A percentile compares a stretch with the other conserved stretches of the same genome.
Evolutionary conservation across 768 basidiomycete species (phyloP).

Genomic region (Leccinum subtestaceum): DNA sequence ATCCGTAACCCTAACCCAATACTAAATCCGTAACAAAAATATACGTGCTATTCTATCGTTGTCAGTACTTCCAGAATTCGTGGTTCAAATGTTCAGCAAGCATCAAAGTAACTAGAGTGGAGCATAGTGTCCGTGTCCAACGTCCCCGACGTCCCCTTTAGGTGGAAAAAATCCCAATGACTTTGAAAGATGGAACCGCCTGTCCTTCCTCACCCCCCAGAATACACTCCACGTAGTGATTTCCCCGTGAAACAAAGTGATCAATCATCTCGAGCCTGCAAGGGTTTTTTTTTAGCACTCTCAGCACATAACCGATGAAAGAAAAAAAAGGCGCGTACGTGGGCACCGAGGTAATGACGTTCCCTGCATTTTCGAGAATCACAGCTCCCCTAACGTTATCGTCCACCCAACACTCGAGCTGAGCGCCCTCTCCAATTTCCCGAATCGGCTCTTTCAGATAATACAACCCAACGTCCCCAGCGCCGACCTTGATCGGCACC

Average conservation of each 20-base stretch:
- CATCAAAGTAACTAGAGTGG: not conserved
- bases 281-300: conserved; percentile 9
- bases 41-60: not conserved
- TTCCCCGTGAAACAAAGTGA: conserved; percentile 76
- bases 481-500: conserved; percentile 79
- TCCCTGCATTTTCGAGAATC: conserved; percentile 73
- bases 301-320: not conserved
- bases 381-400: conserved; percentile 84
- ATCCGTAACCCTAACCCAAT: conserved; percentile 5
- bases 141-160: conserved; percentile 29
- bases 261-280: conserved; percentile 83
- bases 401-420: conserved; percentile 95
- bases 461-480: conserved; percentile 92
- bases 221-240: conserved; percentile 92
- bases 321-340: conserved; percentile 48
- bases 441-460: conserved; percentile 71
- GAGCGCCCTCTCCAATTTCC: conserved; percentile 59
- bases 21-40: not conserved
- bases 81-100: not conserved
- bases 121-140: not conserved
- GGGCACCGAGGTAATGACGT: conserved; percentile 57
- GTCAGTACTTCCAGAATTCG: not conserved
- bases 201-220: conserved; percentile 85
- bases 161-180: conserved; percentile 86
- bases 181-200: conserved; percentile 78